Percentiles rank a stretch among this genome's conserved stretches.
phyloP scores from a whole-genome alignment of 2,329 filamentous ascomycete species.

The Magnaporthiopsis poae region DNA sequence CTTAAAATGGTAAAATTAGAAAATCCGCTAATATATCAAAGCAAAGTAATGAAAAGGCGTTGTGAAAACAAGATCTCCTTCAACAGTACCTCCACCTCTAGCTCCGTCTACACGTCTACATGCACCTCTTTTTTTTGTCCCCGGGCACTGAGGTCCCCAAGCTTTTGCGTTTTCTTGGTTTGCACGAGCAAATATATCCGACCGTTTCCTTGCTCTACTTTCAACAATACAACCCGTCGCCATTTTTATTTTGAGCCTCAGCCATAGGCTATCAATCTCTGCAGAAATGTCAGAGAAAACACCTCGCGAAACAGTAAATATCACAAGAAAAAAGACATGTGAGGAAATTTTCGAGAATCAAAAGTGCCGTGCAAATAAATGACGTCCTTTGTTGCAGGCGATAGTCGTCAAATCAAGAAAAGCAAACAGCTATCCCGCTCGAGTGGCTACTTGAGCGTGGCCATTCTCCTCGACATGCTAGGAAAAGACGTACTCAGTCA shows the following conservation, averaged over 20 bases:
- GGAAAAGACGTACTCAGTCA: slow-evolving; percentile 1
- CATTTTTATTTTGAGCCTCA: neutral
- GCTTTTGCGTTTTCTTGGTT: neutral
- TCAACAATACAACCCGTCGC: neutral
- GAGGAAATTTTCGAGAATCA: neutral
- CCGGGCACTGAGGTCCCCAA: neutral
- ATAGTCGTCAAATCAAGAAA: neutral
- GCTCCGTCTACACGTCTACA: too few species aligned
- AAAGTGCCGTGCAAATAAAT: neutral
- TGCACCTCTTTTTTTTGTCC: neutral
- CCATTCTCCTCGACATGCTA: slow-evolving; percentile 58
- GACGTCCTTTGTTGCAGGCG: too few species aligned
- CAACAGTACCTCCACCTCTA: too few species aligned
- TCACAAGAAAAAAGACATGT: neutral
- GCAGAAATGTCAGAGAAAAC: neutral
- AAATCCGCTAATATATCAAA: too few species aligned
- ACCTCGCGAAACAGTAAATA: too few species aligned
- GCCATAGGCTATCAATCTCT: neutral
- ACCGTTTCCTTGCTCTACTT: neutral
- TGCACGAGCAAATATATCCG: neutral
- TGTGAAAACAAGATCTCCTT: neutral
- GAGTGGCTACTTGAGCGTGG: slow-evolving; percentile 28
- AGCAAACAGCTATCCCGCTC: neutral
- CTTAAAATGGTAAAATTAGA: neutral
- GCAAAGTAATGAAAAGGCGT: neutral